phyloP scores from a whole-genome alignment of 106 monocot genomes.

The Platanthera zijinensis region DNA sequence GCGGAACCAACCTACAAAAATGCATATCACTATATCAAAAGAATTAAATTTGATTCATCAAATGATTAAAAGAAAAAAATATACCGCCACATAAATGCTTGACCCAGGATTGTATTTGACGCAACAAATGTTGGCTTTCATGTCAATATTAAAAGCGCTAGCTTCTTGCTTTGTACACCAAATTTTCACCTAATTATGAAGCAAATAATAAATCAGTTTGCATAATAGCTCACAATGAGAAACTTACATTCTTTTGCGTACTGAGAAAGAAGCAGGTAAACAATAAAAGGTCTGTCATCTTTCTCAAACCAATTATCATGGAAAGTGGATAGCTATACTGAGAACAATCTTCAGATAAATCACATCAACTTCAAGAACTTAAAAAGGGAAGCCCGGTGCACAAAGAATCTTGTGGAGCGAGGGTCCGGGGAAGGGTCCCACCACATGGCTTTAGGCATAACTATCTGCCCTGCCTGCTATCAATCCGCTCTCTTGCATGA shows the following conservation, averaged over 20 bases:
- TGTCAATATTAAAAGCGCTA: conserved; percentile 87
- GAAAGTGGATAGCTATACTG: background rate
- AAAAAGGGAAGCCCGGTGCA: background rate
- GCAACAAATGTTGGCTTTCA: conserved; percentile 98
- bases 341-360: background rate
- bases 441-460: too few species aligned
- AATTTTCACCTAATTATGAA: conserved; percentile 59
- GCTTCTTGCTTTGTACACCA: conserved; percentile 97
- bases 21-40: background rate
- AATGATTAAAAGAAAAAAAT: background rate
- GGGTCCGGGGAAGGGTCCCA: too few species aligned
- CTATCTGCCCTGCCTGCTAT: too few species aligned
- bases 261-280: background rate
- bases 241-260: background rate
- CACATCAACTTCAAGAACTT: background rate
- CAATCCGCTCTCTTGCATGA: too few species aligned
- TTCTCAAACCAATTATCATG: background rate
- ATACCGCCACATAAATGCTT: conserved; percentile 76
- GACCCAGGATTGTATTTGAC: conserved; percentile 99
- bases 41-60: background rate
- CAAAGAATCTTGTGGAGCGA: too few species aligned
- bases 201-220: background rate
- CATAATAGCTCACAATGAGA: background rate
- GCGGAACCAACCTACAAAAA: conserved; percentile 83
- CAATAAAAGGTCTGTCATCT: background rate